A percentile compares a stretch with the other conserved stretches of the same genome.
Conservation (phyloP, 177 flowering plant genomes). For the Telopea speciosissima region DNA sequence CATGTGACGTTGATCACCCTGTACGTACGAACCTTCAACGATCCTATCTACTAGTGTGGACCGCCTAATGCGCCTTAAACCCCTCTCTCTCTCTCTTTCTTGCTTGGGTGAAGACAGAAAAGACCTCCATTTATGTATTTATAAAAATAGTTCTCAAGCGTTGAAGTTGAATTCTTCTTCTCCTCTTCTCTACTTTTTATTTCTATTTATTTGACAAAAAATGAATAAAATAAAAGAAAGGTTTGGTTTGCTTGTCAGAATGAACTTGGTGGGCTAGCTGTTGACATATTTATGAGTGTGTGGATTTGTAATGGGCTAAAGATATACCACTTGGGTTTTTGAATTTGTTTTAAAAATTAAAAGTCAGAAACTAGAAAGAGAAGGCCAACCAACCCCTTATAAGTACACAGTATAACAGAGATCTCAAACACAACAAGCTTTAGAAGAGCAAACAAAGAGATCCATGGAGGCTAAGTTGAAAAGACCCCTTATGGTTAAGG, state of each 20-base stretch:
- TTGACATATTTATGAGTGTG: constrained; percentile 7
- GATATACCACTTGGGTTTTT: background rate
- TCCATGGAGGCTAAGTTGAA: constrained; percentile 3
- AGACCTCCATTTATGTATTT: background rate
- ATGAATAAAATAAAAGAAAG: background rate
- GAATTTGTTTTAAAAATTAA: constrained; percentile 1
- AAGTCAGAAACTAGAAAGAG: constrained; percentile 5
- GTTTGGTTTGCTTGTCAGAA: background rate
- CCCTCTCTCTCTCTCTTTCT: background rate
- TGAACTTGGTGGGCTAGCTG: constrained; percentile 6
- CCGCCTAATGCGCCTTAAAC: background rate
- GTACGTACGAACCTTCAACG: background rate
- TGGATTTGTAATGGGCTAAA: background rate
- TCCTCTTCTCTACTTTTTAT: background rate
- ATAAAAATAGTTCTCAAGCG: background rate
- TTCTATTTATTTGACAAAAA: background rate
- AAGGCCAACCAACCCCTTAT: too few species aligned
- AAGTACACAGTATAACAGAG: background rate
- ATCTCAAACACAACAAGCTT: background rate
- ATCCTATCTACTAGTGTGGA: background rate
- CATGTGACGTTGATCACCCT: background rate
- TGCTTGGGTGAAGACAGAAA: background rate
- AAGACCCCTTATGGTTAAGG: constrained; percentile 1
- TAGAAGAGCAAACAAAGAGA: background rate
- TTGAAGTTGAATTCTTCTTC: background rate